These are phyloP conservation scores for Amaranthus tricolor DNA, from an alignment of 179 eudicot species.

Conservation along the genomic window DNA sequence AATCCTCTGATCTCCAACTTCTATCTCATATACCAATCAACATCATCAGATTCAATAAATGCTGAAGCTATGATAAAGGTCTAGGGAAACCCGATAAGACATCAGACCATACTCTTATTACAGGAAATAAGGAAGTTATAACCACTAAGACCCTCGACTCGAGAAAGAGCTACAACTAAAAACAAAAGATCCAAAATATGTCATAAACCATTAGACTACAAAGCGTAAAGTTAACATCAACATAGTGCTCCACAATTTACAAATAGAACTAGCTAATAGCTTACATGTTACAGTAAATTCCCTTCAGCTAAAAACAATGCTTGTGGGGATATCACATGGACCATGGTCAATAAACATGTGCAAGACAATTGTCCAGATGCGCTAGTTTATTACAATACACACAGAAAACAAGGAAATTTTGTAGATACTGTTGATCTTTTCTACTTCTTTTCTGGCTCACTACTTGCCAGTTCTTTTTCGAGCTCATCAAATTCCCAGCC, in stretches of 20 bases:
- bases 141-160: too few species aligned
- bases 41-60: too few species aligned
- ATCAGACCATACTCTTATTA: too few species aligned
- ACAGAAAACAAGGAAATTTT: constrained; percentile 8
- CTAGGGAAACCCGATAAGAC: too few species aligned
- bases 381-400: constrained; percentile 9
- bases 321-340: constrained; percentile 16
- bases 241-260: constrained; percentile 24
- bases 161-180: not conserved
- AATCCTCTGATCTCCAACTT: too few species aligned
- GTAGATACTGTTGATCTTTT: constrained; percentile 20
- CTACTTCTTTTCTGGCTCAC: constrained; percentile 33
- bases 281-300: constrained; percentile 18
- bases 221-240: not conserved
- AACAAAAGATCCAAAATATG: not conserved
- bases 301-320: constrained; percentile 24
- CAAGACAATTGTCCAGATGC: constrained; percentile 17
- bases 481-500: constrained; percentile 99
- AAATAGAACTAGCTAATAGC: constrained; percentile 9
- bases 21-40: too few species aligned
- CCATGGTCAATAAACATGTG: constrained; percentile 19
- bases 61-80: too few species aligned
- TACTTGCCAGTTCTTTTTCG: constrained; percentile 64
- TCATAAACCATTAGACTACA: not conserved
- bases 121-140: too few species aligned